Base-by-base conservation (phyloP, 176 grass and related monocot genomes). In the Aegilops bicornis region DNA sequence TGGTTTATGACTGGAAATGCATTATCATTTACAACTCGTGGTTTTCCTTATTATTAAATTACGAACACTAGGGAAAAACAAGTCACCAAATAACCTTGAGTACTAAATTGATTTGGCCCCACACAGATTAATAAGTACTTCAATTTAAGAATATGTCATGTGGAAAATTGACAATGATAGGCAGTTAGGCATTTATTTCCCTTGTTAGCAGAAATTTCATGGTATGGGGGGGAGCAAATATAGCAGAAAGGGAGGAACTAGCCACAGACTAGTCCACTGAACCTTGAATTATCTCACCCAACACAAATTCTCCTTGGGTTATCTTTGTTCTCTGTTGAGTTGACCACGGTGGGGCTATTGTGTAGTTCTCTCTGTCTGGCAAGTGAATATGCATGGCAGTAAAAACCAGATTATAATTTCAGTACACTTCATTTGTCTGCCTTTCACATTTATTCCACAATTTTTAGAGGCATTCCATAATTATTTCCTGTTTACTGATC, bases 201-300 rank as follows among this genome's bases (percentile, higher is more conserved):
- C 64, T 66, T 31, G 69, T 40, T 40, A 71, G 20, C 69, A 71
- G 19, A 36, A 35, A 69, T 20, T 69, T 69, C 39, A 75, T 75
- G 10, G 47, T 50, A 75, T 1, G 73, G 73, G 31, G 27, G 31
- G 17, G 24, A 69, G 62, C 24, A 33, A 82, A 82, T 66, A 31
- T 22, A 80, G 61, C 16, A 7, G 3, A 39, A 67, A 10, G 39
- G 39, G 62, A 11, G 17, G 79, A 47, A 47, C 61, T 42, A 19
- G 35, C n/a, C 22, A 36, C 58, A 79, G 59, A 36, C 24, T 29
- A 22, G 79, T 20, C 61, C 62, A 32, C 32, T 82, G 40, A 33
- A 45, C 17, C 27, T 81, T 81, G 27, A 82, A 69, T 29, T 23
- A 73, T 24, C 70, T 73, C 43, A 73, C 17, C 23, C n/a, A 83